phyloP scores from a whole-genome alignment of 163 green algal genomes.

The Chloromonas sp. region DNA sequence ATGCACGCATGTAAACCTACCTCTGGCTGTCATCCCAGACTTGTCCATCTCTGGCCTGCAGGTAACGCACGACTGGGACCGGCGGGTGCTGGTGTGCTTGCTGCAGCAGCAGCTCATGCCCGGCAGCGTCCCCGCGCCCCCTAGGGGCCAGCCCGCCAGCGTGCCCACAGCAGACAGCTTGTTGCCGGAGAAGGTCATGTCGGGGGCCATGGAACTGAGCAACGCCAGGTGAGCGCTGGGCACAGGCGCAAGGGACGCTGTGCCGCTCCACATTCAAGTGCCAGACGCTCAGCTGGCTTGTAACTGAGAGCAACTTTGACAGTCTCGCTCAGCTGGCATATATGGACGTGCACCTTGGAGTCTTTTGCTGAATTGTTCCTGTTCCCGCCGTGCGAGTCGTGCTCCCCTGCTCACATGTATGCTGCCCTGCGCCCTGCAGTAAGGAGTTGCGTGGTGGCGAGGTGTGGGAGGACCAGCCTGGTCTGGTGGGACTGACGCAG shows the following conservation, averaged over 20 bases:
- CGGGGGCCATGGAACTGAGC: conserved; percentile 12
- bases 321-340: too few species aligned
- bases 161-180: conserved; percentile 10
- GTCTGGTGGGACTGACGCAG: conserved; percentile 22
- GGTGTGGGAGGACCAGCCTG: conserved; percentile 14
- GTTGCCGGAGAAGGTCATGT: conserved; percentile 13
- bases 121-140: neutral
- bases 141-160: neutral
- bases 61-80: conserved; percentile 42
- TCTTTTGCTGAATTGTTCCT: too few species aligned
- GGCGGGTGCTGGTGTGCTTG: conserved; percentile 27
- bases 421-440: neutral
- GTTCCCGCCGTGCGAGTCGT: too few species aligned
- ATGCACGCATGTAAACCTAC: too few species aligned
- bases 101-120: conserved; percentile 26
- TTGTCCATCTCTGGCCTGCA: neutral
- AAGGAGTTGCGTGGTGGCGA: conserved; percentile 17
- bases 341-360: too few species aligned
- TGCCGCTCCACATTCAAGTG: too few species aligned
- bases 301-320: too few species aligned
- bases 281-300: too few species aligned
- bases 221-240: neutral
- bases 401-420: too few species aligned
- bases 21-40: too few species aligned
- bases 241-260: too few species aligned